Evolutionary conservation across 441 rosid species (phyloP).

Genomic region (Pelargonium australe): DNA sequence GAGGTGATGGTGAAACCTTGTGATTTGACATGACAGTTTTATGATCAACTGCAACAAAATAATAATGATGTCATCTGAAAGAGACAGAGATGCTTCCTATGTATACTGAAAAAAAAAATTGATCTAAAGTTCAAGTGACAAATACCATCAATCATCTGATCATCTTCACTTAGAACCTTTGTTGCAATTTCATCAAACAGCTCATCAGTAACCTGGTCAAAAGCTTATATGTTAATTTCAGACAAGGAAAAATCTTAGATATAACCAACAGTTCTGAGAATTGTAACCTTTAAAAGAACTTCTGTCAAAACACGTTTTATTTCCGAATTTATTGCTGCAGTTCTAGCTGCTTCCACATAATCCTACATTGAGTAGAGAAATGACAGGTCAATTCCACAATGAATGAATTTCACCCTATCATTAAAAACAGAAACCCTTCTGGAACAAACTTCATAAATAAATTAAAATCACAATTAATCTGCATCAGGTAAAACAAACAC

Average conservation of each 20-base stretch:
- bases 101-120: constrained; percentile 8
- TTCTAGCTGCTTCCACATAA: constrained; percentile 61
- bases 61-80: constrained; percentile 9
- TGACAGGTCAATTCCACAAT: constrained; percentile 13
- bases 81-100: not conserved
- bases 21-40: constrained; percentile 28
- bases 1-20: constrained; percentile 33
- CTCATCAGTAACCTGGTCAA: constrained; percentile 82
- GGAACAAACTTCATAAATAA: not conserved
- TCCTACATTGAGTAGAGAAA: constrained; percentile 49
- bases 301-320: constrained; percentile 90
- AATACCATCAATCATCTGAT: constrained; percentile 51
- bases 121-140: constrained; percentile 15
- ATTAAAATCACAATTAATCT: constrained; percentile 15
- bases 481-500: constrained; percentile 29
- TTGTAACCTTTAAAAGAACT: constrained; percentile 82
- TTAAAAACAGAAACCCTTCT: constrained; percentile 5
- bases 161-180: constrained; percentile 78
- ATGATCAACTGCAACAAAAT: constrained; percentile 34
- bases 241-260: constrained; percentile 6
- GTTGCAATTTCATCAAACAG: constrained; percentile 90
- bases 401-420: not conserved
- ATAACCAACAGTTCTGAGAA: constrained; percentile 21
- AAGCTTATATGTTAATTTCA: constrained; percentile 20
- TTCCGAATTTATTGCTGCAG: constrained; percentile 80